Percentiles rank a stretch among this genome's conserved stretches.
Conservation (phyloP, 2,329 filamentous ascomycete genomes). For the Fusarium napiforme region DNA sequence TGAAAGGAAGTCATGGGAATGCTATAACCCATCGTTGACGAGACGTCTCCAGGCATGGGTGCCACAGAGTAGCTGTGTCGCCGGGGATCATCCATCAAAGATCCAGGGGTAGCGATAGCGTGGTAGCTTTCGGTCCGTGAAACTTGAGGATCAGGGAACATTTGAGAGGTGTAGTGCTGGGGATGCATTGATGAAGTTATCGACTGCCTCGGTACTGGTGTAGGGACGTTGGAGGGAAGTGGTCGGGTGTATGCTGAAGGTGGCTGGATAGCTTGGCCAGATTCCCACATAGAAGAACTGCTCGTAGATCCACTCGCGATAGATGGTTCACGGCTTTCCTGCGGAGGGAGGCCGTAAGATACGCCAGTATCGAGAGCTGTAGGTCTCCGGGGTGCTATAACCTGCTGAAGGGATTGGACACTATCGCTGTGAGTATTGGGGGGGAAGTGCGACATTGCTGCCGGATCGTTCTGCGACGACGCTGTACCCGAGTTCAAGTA, state of each 20-base stretch:
- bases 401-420: conserved; percentile 52
- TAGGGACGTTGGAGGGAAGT: conserved; percentile 39
- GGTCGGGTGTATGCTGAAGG: conserved; percentile 44
- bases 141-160: conserved; percentile 35
- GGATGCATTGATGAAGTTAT: conserved; percentile 38
- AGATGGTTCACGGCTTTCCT: conserved; percentile 49
- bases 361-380: conserved; percentile 43
- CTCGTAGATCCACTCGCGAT: conserved; percentile 49
- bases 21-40: conserved; percentile 40
- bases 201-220: conserved; percentile 35
- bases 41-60: conserved; percentile 34
- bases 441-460: conserved; percentile 33
- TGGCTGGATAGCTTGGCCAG: conserved; percentile 42
- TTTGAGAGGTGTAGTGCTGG: conserved; percentile 39
- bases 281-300: conserved; percentile 49
- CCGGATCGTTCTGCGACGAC: conserved; percentile 33
- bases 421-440: conserved; percentile 41
- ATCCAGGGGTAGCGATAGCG: conserved; percentile 27
- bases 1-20: conserved; percentile 43
- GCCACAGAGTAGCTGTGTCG: conserved; percentile 42
- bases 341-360: conserved; percentile 45
- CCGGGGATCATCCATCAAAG: conserved; percentile 41
- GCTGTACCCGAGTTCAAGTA: conserved; percentile 48
- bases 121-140: conserved; percentile 40
- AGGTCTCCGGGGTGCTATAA: conserved; percentile 52